A percentile compares a stretch with the other conserved stretches of the same genome.
phyloP scores from a whole-genome alignment of 169 alveolate genomes.

The Perkinsus marinus region DNA sequence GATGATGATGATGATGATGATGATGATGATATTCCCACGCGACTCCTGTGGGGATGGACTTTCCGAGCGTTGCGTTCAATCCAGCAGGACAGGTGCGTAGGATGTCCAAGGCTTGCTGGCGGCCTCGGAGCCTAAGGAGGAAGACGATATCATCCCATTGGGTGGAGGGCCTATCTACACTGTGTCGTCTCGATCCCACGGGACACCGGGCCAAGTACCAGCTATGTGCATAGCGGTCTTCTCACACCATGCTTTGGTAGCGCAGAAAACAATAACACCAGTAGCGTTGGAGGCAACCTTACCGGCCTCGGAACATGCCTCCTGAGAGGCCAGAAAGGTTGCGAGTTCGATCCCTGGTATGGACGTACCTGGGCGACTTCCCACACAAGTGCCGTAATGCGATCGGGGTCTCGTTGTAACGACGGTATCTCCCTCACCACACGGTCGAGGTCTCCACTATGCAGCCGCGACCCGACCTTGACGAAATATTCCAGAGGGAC shows the following conservation, averaged over 20 bases:
- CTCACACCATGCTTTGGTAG: not conserved
- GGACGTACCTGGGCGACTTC: not conserved
- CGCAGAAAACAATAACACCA: not conserved
- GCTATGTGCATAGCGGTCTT: not conserved
- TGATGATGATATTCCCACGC: no score
- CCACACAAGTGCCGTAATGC: not conserved
- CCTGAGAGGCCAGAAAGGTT: not conserved
- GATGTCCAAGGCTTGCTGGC: not conserved
- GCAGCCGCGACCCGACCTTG: not conserved
- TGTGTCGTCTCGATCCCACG: not conserved
- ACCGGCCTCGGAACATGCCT: not conserved
- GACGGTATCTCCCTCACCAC: not conserved
- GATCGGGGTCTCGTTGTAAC: not conserved
- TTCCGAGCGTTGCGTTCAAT: not conserved
- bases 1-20: no score
- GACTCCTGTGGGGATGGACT: slow-evolving; percentile 20
- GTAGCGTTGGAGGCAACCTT: not conserved
- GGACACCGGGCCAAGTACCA: not conserved
- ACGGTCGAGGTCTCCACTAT: not conserved
- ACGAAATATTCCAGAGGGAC: slow-evolving; percentile 27
- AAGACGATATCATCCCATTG: not conserved
- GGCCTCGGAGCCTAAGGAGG: not conserved
- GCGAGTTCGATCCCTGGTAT: not conserved
- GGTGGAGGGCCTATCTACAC: not conserved
- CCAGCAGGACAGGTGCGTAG: not conserved